Evolutionary conservation across 108 stramenopile genomes (phyloP).

Genomic region (Nitzschia sp.): DNA sequence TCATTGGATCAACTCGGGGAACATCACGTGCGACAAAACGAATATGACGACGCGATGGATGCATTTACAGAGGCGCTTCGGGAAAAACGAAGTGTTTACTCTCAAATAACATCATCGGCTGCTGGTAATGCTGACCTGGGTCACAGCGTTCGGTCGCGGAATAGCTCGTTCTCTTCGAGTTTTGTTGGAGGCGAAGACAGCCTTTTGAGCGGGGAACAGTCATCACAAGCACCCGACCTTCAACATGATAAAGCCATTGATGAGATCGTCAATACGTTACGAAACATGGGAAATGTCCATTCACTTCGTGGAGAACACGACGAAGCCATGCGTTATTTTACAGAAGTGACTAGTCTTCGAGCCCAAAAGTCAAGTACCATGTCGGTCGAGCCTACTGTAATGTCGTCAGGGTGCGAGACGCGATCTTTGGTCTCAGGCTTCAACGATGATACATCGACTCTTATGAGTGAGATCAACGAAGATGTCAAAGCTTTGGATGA

Average conservation of each 20-base stretch:
- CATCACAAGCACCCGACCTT: conserved; percentile 1
- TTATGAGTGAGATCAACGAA: conserved; percentile 81
- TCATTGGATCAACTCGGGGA: conserved; percentile 71
- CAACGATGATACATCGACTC: conserved; percentile 47
- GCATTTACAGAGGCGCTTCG: conserved; percentile 74
- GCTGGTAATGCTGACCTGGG: background rate
- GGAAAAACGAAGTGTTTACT: conserved; percentile 71
- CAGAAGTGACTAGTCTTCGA: conserved; percentile 72
- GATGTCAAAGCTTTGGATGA: conserved; percentile 84
- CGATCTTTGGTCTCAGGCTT: conserved; percentile 29
- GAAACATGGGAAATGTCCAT: conserved; percentile 81
- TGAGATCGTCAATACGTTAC: conserved; percentile 65
- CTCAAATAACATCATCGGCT: conserved; percentile 30
- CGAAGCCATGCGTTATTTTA: conserved; percentile 76
- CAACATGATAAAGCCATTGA: conserved; percentile 55
- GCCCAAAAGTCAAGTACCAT: conserved; percentile 39
- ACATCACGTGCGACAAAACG: conserved; percentile 72
- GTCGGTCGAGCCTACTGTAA: conserved; percentile 21
- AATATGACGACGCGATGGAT: conserved; percentile 80
- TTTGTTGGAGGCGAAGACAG: conserved; percentile 4
- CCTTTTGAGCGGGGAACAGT: background rate
- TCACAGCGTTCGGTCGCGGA: conserved; percentile 9
- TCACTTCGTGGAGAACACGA: conserved; percentile 76
- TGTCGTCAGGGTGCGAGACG: conserved; percentile 24
- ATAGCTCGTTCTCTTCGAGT: conserved; percentile 2